A percentile compares a stretch with the other conserved stretches of the same genome.
Evolutionary conservation across 192 early-diverging fungal species (phyloP).

Genomic region (Coemansia sp.): DNA sequence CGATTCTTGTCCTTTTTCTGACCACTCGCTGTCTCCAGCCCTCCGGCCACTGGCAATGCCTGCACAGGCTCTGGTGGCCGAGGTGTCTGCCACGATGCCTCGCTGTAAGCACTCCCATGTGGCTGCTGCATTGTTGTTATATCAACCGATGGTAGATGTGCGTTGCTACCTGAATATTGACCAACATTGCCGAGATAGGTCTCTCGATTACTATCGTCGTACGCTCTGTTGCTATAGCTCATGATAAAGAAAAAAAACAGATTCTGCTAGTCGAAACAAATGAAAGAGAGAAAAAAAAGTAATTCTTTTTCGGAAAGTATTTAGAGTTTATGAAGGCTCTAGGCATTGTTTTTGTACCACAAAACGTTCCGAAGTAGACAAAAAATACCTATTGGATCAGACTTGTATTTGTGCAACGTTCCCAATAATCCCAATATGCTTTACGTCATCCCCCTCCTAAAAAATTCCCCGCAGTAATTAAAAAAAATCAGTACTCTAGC

Average conservation of each 20-base stretch:
- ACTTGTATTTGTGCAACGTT: not conserved
- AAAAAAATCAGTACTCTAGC: constrained; percentile 60
- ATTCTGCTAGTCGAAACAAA: not conserved
- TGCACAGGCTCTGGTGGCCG: not conserved
- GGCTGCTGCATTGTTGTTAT: constrained; percentile 35
- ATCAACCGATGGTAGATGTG: constrained; percentile 16
- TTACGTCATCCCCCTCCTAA: not conserved
- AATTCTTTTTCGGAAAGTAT: too few relatives aligned
- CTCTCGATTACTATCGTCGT: not conserved
- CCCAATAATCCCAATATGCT: too few relatives aligned
- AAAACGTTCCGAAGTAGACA: not conserved
- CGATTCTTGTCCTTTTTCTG: not conserved
- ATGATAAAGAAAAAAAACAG: not conserved
- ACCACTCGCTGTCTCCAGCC: not conserved
- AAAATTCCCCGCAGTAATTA: not conserved
- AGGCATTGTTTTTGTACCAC: not conserved
- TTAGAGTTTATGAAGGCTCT: not conserved
- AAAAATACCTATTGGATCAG: not conserved
- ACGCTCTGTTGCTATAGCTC: not conserved
- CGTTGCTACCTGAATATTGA: not conserved
- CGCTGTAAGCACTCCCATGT: constrained; percentile 37
- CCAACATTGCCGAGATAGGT: not conserved
- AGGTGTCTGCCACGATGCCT: constrained; percentile 12
- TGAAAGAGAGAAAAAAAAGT: not conserved
- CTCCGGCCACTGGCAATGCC: not conserved